Base-by-base conservation (phyloP, 768 basidiomycete species). In the Leccinum broughii region DNA sequence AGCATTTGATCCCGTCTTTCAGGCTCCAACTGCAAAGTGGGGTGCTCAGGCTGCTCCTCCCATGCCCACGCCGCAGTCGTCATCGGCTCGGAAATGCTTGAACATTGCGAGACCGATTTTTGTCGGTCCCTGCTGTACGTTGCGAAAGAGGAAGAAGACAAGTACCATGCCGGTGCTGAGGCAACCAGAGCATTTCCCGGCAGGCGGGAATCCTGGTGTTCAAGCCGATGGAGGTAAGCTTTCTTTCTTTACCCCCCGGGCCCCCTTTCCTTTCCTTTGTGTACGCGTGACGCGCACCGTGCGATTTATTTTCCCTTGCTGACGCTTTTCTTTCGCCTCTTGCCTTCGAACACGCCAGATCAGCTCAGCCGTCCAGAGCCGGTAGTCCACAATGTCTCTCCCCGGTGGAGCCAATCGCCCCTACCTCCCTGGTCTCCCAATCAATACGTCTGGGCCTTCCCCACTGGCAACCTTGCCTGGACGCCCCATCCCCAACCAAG, bases 401-500 rank as follows among this genome's bases (percentile, higher is more conserved):
- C 62, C 17, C 59, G 57, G 69, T 35, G 44, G 44, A n/a, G 37
- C 32, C 32, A 9, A 3, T 24, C 8, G 7, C 24, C 32, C 9
- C 44, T 46, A 4, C 66, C 71, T 8, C n/a, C 63, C 0, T 63
- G 66, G 60, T 28, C 30, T 7, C 69, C 73, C 4, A 14, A 74
- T 24, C 59, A 69, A 24, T 63, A 57, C 9, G 51, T 67, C 52
- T 73, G 72, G 72, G 35, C 9, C 4, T 73, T 61, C 26, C 73
- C 73, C 5, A 28, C 56, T 0, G 72, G 72, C 1, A 59, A 64
- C 13, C 44, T 73, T 54, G 62, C 72, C 8, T 73, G 72, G 72
- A 65, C 58, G 7, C 72, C 70, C 2, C 61, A 69, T 34, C 67
- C 64, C 8, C 68, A 70, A 11, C 56, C 56, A 17, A 62, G 24